Base-by-base conservation (phyloP, 176 grass and related monocot species). In the Avena sativa region DNA sequence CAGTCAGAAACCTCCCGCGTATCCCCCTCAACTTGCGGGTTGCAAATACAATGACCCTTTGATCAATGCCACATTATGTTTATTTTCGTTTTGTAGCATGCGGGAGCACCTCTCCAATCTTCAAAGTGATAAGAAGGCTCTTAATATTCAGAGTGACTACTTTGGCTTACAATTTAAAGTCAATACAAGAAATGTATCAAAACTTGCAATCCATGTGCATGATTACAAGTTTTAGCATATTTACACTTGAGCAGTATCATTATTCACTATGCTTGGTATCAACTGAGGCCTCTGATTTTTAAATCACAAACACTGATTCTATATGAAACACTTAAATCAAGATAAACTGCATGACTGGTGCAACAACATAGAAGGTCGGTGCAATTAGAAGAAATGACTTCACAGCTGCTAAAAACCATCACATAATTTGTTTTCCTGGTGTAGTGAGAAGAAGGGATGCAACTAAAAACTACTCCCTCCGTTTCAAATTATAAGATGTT, bases 221-320 rank as follows among this genome's bases (percentile, higher is more conserved):
- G n/a, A 6, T 67, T 67, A 67, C 28, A 16, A 34, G 28, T 67
- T 67, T 67, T 67, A 67, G 64, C 64, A 67, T 16, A 78, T 46
- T 79, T 44, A 78, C n/a, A 88, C 65, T 66, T 66, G 36, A 55
- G 52, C 58, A 86, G 28, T 50, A 85, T 30, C 38, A 66, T 23
- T 76, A 81, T 36, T 68, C 65, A 34, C 65, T 68, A 68, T 68
- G 65, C 9, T 67, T 51, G 74, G 56, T 23, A 82, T n/a, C 26
- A 49, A 85, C 26, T 51, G 38, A 82, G 43, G 61, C 55, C 63
- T 61, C 28, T 57, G 9, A 23, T 64, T 78, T 76, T 65, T 47
- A 83, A 73, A 75, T 12, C 46, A 81, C 20, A 55, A 71, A 19
- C 8, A 10, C 68, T 38, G 66, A 60, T 60, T 50, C 48, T 53